A percentile compares a stretch with the other conserved stretches of the same genome.
These are phyloP conservation scores for Penicillium coffeae DNA, from an alignment of 495 filamentous ascomycete species.

Conservation along the genomic window DNA sequence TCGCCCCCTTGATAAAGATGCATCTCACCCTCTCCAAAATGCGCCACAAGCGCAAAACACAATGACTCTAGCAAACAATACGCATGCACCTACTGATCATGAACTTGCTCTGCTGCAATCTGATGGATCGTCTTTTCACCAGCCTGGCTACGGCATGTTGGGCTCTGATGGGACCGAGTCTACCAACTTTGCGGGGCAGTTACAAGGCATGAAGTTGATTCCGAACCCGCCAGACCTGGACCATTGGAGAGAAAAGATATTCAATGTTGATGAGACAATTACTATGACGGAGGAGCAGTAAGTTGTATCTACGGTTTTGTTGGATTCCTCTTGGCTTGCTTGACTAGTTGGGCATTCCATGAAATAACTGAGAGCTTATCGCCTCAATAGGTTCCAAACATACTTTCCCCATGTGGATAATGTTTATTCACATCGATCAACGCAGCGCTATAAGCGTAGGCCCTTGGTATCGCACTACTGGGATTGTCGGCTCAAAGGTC, in stretches of 20 bases:
- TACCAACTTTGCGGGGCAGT: slow-evolving; percentile 37
- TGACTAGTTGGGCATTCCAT: too few relatives aligned
- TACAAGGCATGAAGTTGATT: slow-evolving; percentile 57
- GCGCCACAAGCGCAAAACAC: slow-evolving; percentile 7
- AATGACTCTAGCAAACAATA: slow-evolving; percentile 9
- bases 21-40: slow-evolving; percentile 18
- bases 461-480: slow-evolving; percentile 84
- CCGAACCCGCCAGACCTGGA: slow-evolving; percentile 65
- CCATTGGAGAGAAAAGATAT: slow-evolving; percentile 71
- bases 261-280: slow-evolving; percentile 72
- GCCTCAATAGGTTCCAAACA: slow-evolving; percentile 62
- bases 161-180: slow-evolving; percentile 5
- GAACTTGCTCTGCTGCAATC: slow-evolving; percentile 13
- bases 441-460: slow-evolving; percentile 79
- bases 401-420: slow-evolving; percentile 93
- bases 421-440: slow-evolving; percentile 86
- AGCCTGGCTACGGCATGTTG: slow-evolving; percentile 9
- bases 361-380: slow-evolving; percentile 7
- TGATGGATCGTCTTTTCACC: slow-evolving; percentile 9
- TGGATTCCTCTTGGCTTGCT: too few relatives aligned
- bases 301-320: slow-evolving; percentile 16
- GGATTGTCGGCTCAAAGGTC: slow-evolving; percentile 85
- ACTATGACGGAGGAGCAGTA: slow-evolving; percentile 78
- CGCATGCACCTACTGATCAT: slow-evolving; percentile 9
- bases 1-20: slow-evolving; percentile 18